Conservation (phyloP, 225 moss, liverwort and hornwort genomes). For the Bryum argenteum region DNA sequence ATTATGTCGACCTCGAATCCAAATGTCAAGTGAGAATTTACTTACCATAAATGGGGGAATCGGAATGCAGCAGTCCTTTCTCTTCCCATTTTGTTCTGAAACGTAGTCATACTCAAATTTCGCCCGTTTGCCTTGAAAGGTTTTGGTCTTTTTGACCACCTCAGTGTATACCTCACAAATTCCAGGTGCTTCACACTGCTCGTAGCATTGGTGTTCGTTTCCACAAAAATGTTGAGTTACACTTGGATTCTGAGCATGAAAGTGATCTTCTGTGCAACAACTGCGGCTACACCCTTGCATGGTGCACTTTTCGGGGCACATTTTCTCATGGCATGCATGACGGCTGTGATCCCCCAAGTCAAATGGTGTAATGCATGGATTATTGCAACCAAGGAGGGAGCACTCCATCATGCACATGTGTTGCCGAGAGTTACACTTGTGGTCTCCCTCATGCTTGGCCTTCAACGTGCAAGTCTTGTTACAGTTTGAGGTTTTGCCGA, state of each 20-base stretch:
- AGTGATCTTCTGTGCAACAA: constrained; percentile 45
- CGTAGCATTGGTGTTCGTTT: constrained; percentile 45
- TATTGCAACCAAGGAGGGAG: constrained; percentile 36
- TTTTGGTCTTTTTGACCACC: constrained; percentile 33
- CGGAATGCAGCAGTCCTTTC: constrained; percentile 47
- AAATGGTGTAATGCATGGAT: constrained; percentile 37
- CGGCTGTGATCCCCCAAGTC: constrained; percentile 27
- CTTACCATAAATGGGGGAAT: constrained; percentile 37
- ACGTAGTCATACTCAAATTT: constrained; percentile 44
- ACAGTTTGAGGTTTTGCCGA: constrained; percentile 40
- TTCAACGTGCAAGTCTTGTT: constrained; percentile 34
- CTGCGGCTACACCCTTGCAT: constrained; percentile 44
- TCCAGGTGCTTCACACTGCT: constrained; percentile 46
- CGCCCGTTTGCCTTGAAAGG: constrained; percentile 30
- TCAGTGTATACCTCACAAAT: constrained; percentile 59
- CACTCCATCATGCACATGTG: constrained; percentile 44
- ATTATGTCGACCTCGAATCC: background rate
- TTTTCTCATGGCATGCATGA: constrained; percentile 53
- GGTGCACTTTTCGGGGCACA: constrained; percentile 46
- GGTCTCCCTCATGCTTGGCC: constrained; percentile 38
- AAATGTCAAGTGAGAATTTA: too few relatives aligned
- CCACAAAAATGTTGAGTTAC: constrained; percentile 47
- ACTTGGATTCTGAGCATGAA: constrained; percentile 18
- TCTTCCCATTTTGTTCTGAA: constrained; percentile 49
- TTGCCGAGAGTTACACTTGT: constrained; percentile 50